Percentiles rank a stretch among this genome's conserved stretches.
Conservation (phyloP, 108 stramenopile genomes). For the Cafeteria roenbergensis region DNA sequence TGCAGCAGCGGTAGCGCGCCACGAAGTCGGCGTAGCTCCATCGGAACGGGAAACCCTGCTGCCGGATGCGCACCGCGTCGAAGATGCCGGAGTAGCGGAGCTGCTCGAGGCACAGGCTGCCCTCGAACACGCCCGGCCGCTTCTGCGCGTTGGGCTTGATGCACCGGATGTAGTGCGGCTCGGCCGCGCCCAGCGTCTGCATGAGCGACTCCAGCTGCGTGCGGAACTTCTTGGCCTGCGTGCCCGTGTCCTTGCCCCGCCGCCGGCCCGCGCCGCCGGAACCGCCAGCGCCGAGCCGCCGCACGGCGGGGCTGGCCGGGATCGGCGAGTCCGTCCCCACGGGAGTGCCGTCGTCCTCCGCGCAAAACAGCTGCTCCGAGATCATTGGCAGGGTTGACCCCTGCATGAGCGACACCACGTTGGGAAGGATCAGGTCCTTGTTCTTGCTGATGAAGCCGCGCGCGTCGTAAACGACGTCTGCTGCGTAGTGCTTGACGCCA, state of each 20-base stretch:
- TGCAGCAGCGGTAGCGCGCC: slow-evolving; percentile 10
- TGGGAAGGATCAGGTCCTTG: slow-evolving; percentile 19
- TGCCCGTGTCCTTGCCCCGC: not conserved
- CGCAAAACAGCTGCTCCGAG: not conserved
- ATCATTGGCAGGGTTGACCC: slow-evolving; percentile 7
- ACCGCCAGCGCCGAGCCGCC: too few relatives aligned
- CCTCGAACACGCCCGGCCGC: slow-evolving; percentile 60
- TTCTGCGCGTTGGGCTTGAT: slow-evolving; percentile 54
- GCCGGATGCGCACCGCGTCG: slow-evolving; percentile 37
- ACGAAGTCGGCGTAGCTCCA: slow-evolving; percentile 20
- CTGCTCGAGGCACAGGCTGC: slow-evolving; percentile 34
- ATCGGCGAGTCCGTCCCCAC: too few relatives aligned
- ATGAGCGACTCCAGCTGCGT: slow-evolving; percentile 66
- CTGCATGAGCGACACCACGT: slow-evolving; percentile 14
- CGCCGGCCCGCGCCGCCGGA: not conserved
- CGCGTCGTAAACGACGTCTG: slow-evolving; percentile 19
- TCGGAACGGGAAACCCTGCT: slow-evolving; percentile 34
- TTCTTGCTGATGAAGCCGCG: slow-evolving; percentile 22
- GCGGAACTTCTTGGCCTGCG: slow-evolving; percentile 35
- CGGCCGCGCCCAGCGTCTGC: slow-evolving; percentile 57
- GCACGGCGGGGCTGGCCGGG: too few relatives aligned
- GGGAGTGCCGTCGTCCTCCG: too few relatives aligned
- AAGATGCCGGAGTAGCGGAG: slow-evolving; percentile 39
- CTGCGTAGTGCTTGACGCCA: slow-evolving; percentile 29
- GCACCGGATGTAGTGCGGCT: slow-evolving; percentile 71